phyloP scores from a whole-genome alignment of 2,329 filamentous ascomycete genomes.

The Didymella keratinophila region DNA sequence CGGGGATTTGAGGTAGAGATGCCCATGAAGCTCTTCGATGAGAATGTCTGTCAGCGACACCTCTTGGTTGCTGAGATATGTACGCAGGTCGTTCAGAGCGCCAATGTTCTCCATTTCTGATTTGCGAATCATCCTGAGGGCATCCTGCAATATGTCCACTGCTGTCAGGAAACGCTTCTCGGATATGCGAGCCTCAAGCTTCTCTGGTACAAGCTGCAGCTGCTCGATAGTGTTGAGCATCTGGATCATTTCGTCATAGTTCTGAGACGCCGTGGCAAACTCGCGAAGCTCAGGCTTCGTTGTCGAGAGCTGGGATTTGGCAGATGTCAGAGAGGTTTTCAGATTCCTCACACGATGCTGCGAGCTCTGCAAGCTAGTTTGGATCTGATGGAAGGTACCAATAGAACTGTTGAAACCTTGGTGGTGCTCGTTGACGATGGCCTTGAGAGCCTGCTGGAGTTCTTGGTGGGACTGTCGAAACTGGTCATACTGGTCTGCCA shows the following conservation, averaged over 20 bases:
- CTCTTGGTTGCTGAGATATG: conserved; percentile 93
- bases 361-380: conserved; percentile 87
- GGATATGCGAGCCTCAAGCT: conserved; percentile 91
- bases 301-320: conserved; percentile 81
- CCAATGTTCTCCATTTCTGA: conserved; percentile 93
- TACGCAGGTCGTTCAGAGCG: conserved; percentile 82
- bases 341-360: conserved; percentile 84
- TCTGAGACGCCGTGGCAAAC: conserved; percentile 84
- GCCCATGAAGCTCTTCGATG: conserved; percentile 96
- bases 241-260: conserved; percentile 88
- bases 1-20: conserved; percentile 95
- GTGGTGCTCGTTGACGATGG: conserved; percentile 97
- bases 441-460: conserved; percentile 90
- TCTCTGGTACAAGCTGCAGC: conserved; percentile 86
- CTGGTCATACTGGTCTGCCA: conserved; percentile 84
- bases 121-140: conserved; percentile 80
- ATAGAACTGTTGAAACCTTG: conserved; percentile 99
- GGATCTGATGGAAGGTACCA: conserved; percentile 98
- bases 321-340: conserved; percentile 81
- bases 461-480: conserved; percentile 86
- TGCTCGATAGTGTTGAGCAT: conserved; percentile 86
- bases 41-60: conserved; percentile 90
- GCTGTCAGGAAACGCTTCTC: conserved; percentile 95
- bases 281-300: conserved; percentile 92
- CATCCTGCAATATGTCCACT: conserved; percentile 89